Percentiles rank a stretch among this genome's conserved stretches.
Evolutionary conservation across 2,329 filamentous ascomycete species (phyloP).

Genomic region (Pseudocercospora vitis): DNA sequence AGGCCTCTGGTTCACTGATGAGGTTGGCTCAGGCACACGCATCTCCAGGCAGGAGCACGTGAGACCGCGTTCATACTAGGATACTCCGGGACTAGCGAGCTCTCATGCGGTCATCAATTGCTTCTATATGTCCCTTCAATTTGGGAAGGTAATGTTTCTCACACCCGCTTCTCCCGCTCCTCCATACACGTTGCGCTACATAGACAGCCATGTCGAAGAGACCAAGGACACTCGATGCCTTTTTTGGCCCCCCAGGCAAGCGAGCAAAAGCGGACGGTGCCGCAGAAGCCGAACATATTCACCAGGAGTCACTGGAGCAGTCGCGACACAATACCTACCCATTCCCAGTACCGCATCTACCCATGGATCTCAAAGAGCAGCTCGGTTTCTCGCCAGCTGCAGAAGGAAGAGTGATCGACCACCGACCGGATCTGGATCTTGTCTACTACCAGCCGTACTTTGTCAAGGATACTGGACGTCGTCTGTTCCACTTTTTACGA

Average conservation of each 20-base stretch:
- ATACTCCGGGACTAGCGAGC: neutral
- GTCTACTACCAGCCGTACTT: constrained; percentile 76
- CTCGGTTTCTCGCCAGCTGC: constrained; percentile 47
- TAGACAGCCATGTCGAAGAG: constrained; percentile 36
- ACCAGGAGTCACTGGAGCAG: constrained; percentile 8
- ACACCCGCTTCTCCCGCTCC: neutral
- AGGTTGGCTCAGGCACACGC: neutral
- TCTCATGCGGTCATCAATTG: neutral
- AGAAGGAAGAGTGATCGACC: constrained; percentile 58
- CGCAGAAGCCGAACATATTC: neutral
- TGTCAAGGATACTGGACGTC: constrained; percentile 54
- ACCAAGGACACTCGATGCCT: constrained; percentile 68
- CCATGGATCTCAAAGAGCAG: constrained; percentile 43
- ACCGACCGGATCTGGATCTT: constrained; percentile 70
- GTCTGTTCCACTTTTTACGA: constrained; percentile 70
- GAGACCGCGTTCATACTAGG: neutral
- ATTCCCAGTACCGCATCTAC: constrained; percentile 52
- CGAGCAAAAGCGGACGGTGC: constrained; percentile 36
- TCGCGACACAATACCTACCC: constrained; percentile 55
- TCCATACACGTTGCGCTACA: constrained; percentile 1
- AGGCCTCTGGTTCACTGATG: neutral
- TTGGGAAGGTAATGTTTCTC: too few relatives aligned
- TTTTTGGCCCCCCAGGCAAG: constrained; percentile 58
- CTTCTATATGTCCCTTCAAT: too few relatives aligned
- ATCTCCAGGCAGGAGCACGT: neutral